phyloP scores from a whole-genome alignment of 2,329 filamentous ascomycete genomes.

The Penicillium sp. region DNA sequence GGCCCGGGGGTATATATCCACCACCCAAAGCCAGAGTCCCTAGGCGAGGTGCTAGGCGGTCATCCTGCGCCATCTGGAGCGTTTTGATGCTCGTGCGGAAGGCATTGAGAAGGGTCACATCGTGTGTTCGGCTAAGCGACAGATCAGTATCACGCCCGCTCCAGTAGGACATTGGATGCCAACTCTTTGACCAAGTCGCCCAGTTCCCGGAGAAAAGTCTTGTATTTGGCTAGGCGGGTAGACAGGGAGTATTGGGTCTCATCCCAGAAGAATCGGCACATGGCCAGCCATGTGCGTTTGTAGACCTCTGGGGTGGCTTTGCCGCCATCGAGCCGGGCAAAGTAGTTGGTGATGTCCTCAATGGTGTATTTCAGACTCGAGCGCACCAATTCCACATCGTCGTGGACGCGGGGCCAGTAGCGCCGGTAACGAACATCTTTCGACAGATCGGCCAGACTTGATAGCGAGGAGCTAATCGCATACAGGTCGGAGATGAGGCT shows the following conservation, averaged over 20 bases:
- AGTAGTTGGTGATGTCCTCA: slow-evolving; percentile 49
- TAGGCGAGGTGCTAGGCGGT: slow-evolving; percentile 27
- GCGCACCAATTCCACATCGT: slow-evolving; percentile 50
- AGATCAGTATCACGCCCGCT: too few species aligned
- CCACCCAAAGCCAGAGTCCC: slow-evolving; percentile 25
- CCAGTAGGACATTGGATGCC: too few species aligned
- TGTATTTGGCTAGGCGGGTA: slow-evolving; percentile 51
- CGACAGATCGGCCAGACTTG: slow-evolving; percentile 47
- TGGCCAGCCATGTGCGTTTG: slow-evolving; percentile 51
- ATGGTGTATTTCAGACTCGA: slow-evolving; percentile 53
- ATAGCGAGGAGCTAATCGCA: slow-evolving; percentile 52
- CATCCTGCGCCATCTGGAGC: slow-evolving; percentile 31
- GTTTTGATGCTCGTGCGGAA: slow-evolving; percentile 27
- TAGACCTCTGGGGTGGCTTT: slow-evolving; percentile 37
- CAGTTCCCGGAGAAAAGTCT: slow-evolving; percentile 49
- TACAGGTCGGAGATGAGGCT: slow-evolving; percentile 55
- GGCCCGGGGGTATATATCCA: background rate
- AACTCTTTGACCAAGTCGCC: slow-evolving; percentile 49
- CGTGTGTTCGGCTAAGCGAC: slow-evolving; percentile 31
- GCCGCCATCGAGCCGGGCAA: slow-evolving; percentile 40
- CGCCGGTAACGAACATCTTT: slow-evolving; percentile 40
- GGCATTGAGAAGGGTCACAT: slow-evolving; percentile 25
- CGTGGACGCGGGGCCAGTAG: slow-evolving; percentile 41
- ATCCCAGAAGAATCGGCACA: slow-evolving; percentile 46
- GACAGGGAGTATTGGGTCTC: slow-evolving; percentile 49